Evolutionary conservation across 805 yeast genomes (phyloP).

Genomic region (Kazachstania africana): DNA sequence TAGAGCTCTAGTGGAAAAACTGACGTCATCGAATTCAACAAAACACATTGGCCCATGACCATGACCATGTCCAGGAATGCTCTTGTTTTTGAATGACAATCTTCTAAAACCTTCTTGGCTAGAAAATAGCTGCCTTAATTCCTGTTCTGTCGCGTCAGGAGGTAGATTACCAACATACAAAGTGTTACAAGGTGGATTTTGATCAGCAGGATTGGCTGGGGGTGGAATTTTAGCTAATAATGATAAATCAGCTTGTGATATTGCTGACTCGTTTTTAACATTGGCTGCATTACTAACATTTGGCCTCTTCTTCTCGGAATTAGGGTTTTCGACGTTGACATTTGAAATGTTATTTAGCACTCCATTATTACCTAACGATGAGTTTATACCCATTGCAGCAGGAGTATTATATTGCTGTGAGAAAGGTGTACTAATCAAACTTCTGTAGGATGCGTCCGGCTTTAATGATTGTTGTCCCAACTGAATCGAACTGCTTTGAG

Average conservation of each 20-base stretch:
- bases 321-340: constrained; percentile 2
- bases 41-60: constrained; percentile 98
- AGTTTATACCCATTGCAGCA: constrained; percentile 2
- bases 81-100: constrained; percentile 78
- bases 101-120: constrained; percentile 89
- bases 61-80: constrained; percentile 27
- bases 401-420: constrained; percentile 9
- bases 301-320: no score
- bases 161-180: constrained; percentile 94
- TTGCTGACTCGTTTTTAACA: constrained; percentile 10
- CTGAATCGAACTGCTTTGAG: no score
- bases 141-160: constrained; percentile 92
- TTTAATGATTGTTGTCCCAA: no score
- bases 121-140: constrained; percentile 74
- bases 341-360: background rate
- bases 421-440: constrained; percentile 5
- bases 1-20: constrained; percentile 83
- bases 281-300: constrained; percentile 2
- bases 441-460: no score
- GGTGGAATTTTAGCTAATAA: constrained; percentile 73
- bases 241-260: constrained; percentile 49
- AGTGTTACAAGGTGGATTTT: constrained; percentile 97
- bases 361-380: no score
- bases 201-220: constrained; percentile 97
- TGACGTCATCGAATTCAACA: constrained; percentile 95